Conservation (phyloP, 768 basidiomycete species). For the Clavulina sp. region DNA sequence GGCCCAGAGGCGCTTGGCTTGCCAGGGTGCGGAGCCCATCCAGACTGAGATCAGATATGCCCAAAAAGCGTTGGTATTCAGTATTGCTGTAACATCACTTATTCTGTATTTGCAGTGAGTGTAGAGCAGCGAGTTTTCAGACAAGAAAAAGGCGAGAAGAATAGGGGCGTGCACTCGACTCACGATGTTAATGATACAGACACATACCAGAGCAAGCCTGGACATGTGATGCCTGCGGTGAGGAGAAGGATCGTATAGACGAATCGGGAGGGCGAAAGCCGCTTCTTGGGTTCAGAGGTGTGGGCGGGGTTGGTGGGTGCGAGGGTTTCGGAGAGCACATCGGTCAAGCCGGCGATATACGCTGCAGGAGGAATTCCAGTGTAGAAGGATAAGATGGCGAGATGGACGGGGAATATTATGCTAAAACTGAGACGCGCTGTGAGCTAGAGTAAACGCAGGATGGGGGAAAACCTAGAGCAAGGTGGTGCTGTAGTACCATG, state of each 20-base stretch:
- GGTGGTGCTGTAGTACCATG: neutral
- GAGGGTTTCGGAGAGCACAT: slow-evolving; percentile 8
- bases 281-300: neutral
- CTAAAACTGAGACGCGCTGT: slow-evolving; percentile 27
- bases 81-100: slow-evolving; percentile 65
- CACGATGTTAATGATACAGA: slow-evolving; percentile 56
- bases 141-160: neutral
- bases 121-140: slow-evolving; percentile 4
- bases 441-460: slow-evolving; percentile 2
- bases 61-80: slow-evolving; percentile 85
- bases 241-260: slow-evolving; percentile 17
- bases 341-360: slow-evolving; percentile 33
- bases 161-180: slow-evolving; percentile 23
- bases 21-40: slow-evolving; percentile 30
- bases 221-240: slow-evolving; percentile 42
- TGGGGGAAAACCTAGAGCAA: neutral
- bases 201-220: slow-evolving; percentile 58
- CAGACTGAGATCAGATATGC: slow-evolving; percentile 69
- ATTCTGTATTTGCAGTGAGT: slow-evolving; percentile 29
- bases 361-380: slow-evolving; percentile 31
- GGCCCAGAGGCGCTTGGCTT: slow-evolving; percentile 42
- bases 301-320: slow-evolving; percentile 1
- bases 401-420: slow-evolving; percentile 68
- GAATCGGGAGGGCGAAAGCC: slow-evolving; percentile 6
- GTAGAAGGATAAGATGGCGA: slow-evolving; percentile 40